Percentiles rank a stretch among this genome's conserved stretches.
Conservation (phyloP, 2,329 filamentous ascomycete species). For the Bisporella sp. region DNA sequence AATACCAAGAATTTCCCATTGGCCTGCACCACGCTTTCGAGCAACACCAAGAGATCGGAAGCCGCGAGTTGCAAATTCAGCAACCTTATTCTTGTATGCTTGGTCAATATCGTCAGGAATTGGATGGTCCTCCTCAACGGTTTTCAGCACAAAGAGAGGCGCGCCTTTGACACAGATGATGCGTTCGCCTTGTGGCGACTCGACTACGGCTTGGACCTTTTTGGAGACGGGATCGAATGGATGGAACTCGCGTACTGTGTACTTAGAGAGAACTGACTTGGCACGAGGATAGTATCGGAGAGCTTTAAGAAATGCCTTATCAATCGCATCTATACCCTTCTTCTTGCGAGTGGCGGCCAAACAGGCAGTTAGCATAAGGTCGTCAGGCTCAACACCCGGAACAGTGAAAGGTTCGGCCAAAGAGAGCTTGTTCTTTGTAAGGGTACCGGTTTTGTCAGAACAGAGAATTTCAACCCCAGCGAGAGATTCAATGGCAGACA, state of each 20-base stretch:
- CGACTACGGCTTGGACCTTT: conserved; percentile 79
- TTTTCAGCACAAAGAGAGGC: conserved; percentile 79
- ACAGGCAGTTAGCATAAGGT: conserved; percentile 88
- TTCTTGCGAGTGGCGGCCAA: conserved; percentile 87
- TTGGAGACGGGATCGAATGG: conserved; percentile 92
- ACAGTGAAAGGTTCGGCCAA: conserved; percentile 80
- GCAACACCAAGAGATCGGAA: conserved; percentile 92
- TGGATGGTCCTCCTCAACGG: conserved; percentile 76
- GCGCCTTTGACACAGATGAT: conserved; percentile 90
- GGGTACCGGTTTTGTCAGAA: conserved; percentile 88
- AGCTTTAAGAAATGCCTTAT: conserved; percentile 89
- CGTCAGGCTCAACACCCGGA: conserved; percentile 73
- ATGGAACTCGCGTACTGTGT: conserved; percentile 77
- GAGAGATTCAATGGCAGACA: conserved; percentile 84
- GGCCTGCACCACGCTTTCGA: conserved; percentile 73
- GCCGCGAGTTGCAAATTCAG: conserved; percentile 85
- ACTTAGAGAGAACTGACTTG: conserved; percentile 74
- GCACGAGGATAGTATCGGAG: conserved; percentile 76
- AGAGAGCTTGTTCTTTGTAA: conserved; percentile 92
- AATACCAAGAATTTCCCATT: conserved; percentile 90
- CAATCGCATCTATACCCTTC: conserved; percentile 91
- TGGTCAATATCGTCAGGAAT: conserved; percentile 71
- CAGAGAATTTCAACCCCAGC: conserved; percentile 91
- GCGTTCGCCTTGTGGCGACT: conserved; percentile 75
- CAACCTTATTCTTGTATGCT: conserved; percentile 88